Evolutionary conservation across 140 eudicot species (phyloP).

Genomic region (Stevia rebaudiana): DNA sequence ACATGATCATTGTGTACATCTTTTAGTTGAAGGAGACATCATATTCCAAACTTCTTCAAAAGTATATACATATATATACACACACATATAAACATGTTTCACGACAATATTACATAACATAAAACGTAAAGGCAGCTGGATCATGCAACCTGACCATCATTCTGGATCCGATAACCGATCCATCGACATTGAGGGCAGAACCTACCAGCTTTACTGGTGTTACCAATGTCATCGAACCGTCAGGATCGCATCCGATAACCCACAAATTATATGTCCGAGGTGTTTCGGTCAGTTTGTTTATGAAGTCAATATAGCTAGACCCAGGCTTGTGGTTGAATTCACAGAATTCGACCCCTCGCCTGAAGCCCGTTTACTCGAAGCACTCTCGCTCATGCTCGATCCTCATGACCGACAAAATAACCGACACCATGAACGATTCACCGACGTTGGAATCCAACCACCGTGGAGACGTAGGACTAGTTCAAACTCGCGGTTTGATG

Average conservation of each 20-base stretch:
- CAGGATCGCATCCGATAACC: constrained; percentile 38
- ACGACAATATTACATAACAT: neutral
- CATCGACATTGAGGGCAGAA: constrained; percentile 27
- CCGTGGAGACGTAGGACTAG: constrained; percentile 38
- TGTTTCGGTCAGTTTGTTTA: constrained; percentile 64
- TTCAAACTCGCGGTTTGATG: constrained; percentile 17
- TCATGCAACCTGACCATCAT: constrained; percentile 8
- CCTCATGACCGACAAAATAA: constrained; percentile 29
- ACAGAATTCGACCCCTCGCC: constrained; percentile 78
- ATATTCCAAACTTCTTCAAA: constrained; percentile 19
- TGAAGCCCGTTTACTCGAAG: constrained; percentile 74
- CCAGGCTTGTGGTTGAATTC: constrained; percentile 41
- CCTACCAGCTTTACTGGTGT: constrained; percentile 72
- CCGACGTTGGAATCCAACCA: constrained; percentile 18
- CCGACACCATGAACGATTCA: constrained; percentile 5
- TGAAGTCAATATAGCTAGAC: constrained; percentile 47
- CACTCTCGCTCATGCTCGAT: constrained; percentile 63
- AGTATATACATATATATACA: constrained; percentile 3
- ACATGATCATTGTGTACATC: neutral
- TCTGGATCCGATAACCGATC: neutral
- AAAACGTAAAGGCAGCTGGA: neutral
- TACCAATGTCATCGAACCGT: constrained; percentile 76
- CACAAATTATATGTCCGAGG: constrained; percentile 55
- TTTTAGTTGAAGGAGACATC: constrained; percentile 1
- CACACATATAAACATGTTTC: neutral